Evolutionary conservation across 345 rosid genomes (phyloP).

Genomic region (Gossypium thurberi): DNA sequence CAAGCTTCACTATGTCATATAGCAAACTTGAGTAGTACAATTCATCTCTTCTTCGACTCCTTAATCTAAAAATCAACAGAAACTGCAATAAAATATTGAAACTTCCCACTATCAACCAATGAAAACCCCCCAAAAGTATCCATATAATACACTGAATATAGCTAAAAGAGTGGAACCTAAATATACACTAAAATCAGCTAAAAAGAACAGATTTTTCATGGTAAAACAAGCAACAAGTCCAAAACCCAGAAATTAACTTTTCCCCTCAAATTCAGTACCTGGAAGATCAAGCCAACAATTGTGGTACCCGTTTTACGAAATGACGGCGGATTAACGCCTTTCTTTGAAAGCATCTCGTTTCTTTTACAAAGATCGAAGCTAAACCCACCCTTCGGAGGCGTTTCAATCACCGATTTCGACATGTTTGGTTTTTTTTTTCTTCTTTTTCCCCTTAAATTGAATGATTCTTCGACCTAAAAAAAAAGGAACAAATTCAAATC

Average conservation of each 20-base stretch:
- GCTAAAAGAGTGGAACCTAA: not conserved
- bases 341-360: constrained; percentile 66
- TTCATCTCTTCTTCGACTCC: not conserved
- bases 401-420: constrained; percentile 43
- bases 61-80: not conserved
- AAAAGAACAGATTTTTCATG: not conserved
- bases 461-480: constrained; percentile 10
- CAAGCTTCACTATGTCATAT: not conserved
- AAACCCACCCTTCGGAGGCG: constrained; percentile 70
- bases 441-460: not conserved
- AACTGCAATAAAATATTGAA: not conserved
- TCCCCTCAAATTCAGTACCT: constrained; percentile 35
- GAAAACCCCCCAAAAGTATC: not conserved
- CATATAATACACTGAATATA: not conserved
- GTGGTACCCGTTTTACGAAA: constrained; percentile 90
- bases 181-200: not conserved
- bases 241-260: not conserved
- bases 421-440: constrained; percentile 18
- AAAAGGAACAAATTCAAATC: not conserved
- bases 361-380: constrained; percentile 84
- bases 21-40: not conserved
- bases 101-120: not conserved
- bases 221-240: not conserved
- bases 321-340: constrained; percentile 61
- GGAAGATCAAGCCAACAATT: constrained; percentile 75